phyloP scores from a whole-genome alignment of 2,329 filamentous ascomycete species.

The Botryotinia globosa region DNA sequence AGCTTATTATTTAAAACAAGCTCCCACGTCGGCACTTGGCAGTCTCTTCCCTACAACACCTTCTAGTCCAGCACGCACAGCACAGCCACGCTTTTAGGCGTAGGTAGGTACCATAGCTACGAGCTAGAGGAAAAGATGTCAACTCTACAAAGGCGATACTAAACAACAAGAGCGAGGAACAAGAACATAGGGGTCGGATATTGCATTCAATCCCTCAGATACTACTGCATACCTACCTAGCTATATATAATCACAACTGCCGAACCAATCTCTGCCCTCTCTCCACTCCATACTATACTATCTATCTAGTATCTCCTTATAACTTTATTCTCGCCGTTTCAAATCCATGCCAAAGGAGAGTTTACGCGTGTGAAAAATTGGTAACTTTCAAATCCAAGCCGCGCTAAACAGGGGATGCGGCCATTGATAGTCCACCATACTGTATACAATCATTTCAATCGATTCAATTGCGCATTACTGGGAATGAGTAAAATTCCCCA shows the following conservation, averaged over 20 bases:
- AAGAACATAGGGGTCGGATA: background rate
- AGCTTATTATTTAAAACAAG: background rate
- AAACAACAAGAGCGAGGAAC: background rate
- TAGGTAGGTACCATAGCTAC: background rate
- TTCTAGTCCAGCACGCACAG: background rate
- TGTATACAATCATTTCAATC: background rate
- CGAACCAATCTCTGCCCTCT: background rate
- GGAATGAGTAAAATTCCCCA: background rate
- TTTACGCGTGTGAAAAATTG: constrained; percentile 5
- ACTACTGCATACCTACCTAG: background rate
- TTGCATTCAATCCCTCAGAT: background rate
- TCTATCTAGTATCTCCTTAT: too few species aligned
- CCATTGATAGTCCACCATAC: background rate
- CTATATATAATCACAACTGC: background rate
- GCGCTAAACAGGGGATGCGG: constrained; percentile 8
- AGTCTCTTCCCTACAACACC: background rate
- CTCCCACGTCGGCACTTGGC: background rate
- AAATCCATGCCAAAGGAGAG: background rate
- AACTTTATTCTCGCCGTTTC: background rate
- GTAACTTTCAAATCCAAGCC: background rate
- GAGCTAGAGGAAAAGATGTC: background rate
- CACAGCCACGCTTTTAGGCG: constrained; percentile 6
- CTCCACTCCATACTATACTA: too few species aligned
- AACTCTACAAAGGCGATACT: background rate
- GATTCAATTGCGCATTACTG: constrained; percentile 3